phyloP scores from a whole-genome alignment of 805 yeast species.

The Starmerella tilneyi region DNA sequence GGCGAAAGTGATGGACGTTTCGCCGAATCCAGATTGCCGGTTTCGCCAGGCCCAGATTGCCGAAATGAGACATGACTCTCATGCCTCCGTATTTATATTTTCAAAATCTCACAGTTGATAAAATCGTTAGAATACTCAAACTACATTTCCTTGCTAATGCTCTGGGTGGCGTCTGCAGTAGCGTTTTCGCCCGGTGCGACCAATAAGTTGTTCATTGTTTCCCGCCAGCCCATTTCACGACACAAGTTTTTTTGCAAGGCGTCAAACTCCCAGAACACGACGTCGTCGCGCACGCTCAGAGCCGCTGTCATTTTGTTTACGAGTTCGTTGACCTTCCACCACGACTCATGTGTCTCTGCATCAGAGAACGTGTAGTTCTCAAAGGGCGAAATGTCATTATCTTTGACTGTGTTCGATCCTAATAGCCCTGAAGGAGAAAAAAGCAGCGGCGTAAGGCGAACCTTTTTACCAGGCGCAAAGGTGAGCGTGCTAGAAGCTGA shows the following conservation, averaged over 20 bases:
- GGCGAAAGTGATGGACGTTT: not conserved
- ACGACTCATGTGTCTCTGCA: constrained; percentile 33
- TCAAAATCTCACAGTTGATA: no score
- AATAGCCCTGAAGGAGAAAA: constrained; percentile 36
- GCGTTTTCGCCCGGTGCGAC: not conserved
- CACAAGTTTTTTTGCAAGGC: constrained; percentile 9
- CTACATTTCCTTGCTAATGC: not conserved
- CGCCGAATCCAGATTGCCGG: no score
- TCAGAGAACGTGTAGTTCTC: constrained; percentile 40
- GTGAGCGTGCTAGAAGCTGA: constrained; percentile 37
- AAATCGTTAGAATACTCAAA: not conserved
- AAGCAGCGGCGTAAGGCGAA: constrained; percentile 48
- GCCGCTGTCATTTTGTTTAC: constrained; percentile 25
- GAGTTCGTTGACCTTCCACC: constrained; percentile 28
- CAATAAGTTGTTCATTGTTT: constrained; percentile 3
- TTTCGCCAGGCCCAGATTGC: no score
- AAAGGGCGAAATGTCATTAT: constrained; percentile 19
- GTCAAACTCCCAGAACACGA: constrained; percentile 25
- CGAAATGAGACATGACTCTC: no score
- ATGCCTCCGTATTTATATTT: no score
- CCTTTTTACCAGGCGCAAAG: constrained; percentile 21
- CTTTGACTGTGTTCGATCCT: not conserved
- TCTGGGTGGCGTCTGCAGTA: not conserved
- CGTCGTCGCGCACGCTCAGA: constrained; percentile 13
- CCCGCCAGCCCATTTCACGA: constrained; percentile 15